Percentiles rank a stretch among this genome's conserved stretches.
Conservation (phyloP, 1,284 basidiomycete genomes). For the Puccinia sorghi region DNA sequence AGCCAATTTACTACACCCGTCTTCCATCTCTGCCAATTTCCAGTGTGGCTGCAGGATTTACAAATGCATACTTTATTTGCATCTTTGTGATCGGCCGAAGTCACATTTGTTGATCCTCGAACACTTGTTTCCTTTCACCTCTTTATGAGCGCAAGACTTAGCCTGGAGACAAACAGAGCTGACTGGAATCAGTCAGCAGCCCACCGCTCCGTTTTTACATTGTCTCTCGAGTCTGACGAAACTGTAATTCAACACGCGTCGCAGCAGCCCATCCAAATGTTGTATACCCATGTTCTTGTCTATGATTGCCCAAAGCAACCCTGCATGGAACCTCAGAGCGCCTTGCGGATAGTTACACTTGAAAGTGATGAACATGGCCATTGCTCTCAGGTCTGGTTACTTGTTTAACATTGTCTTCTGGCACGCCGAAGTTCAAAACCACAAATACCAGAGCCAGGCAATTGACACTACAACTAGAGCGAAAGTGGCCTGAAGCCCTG, state of each 20-base stretch:
- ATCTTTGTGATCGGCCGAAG: background rate
- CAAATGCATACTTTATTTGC: background rate
- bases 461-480: too few species aligned
- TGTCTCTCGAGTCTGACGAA: background rate
- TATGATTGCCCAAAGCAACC: too few species aligned
- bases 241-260: background rate
- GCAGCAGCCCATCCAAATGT: background rate
- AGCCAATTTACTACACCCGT: background rate
- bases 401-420: too few species aligned
- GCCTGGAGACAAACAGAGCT: background rate
- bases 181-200: background rate
- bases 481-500: too few species aligned
- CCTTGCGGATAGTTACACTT: too few species aligned
- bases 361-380: too few species aligned
- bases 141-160: conserved; percentile 3
- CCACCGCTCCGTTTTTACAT: too few species aligned
- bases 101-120: conserved; percentile 5
- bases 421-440: too few species aligned
- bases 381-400: too few species aligned
- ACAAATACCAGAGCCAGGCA: too few species aligned
- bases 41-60: background rate
- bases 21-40: conserved; percentile 3
- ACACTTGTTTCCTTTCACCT: background rate
- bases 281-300: too few species aligned
- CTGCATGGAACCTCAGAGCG: too few species aligned